Percentiles rank a stretch among this genome's conserved stretches.
phyloP scores from a whole-genome alignment of 768 basidiomycete genomes.

The Amanita rimosa region DNA sequence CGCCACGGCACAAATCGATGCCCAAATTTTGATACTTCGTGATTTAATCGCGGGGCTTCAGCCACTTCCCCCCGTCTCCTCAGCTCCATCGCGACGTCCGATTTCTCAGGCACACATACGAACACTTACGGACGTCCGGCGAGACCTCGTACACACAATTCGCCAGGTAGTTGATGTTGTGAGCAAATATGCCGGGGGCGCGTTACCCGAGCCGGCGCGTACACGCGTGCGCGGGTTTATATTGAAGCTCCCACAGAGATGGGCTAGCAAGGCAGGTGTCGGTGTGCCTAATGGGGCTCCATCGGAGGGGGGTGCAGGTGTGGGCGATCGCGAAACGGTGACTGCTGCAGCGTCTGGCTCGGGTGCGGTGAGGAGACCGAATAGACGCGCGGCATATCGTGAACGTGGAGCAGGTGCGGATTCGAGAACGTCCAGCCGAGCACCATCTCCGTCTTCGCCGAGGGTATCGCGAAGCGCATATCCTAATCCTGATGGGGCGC shows the following conservation, averaged over 20 bases:
- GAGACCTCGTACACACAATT: slow-evolving; percentile 81
- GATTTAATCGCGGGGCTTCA: slow-evolving; percentile 73
- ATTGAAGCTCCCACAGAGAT: slow-evolving; percentile 69
- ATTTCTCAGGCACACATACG: slow-evolving; percentile 40
- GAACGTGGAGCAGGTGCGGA: slow-evolving; percentile 27
- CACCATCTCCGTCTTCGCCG: slow-evolving; percentile 13
- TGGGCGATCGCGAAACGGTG: slow-evolving; percentile 16
- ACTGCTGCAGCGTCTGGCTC: slow-evolving; percentile 23
- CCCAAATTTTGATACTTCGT: slow-evolving; percentile 74
- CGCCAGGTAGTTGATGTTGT: slow-evolving; percentile 85
- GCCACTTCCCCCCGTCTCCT: slow-evolving; percentile 25
- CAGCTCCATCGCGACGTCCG: slow-evolving; percentile 10
- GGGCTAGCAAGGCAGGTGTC: slow-evolving; percentile 40
- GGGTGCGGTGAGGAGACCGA: slow-evolving; percentile 19
- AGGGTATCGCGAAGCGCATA: not conserved
- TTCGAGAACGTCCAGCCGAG: slow-evolving; percentile 17
- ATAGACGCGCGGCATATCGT: slow-evolving; percentile 21
- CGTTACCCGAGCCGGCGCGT: slow-evolving; percentile 78
- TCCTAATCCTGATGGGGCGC: not conserved
- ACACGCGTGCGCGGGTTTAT: slow-evolving; percentile 67
- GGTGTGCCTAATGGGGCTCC: slow-evolving; percentile 1
- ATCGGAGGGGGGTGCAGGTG: slow-evolving; percentile 1
- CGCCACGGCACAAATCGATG: slow-evolving; percentile 79
- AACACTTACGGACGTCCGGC: slow-evolving; percentile 63
- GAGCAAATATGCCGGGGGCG: slow-evolving; percentile 74